These are phyloP conservation scores for Rhizopogon hawkerae DNA, from an alignment of 1,284 basidiomycete genomes.

Conservation along the genomic window DNA sequence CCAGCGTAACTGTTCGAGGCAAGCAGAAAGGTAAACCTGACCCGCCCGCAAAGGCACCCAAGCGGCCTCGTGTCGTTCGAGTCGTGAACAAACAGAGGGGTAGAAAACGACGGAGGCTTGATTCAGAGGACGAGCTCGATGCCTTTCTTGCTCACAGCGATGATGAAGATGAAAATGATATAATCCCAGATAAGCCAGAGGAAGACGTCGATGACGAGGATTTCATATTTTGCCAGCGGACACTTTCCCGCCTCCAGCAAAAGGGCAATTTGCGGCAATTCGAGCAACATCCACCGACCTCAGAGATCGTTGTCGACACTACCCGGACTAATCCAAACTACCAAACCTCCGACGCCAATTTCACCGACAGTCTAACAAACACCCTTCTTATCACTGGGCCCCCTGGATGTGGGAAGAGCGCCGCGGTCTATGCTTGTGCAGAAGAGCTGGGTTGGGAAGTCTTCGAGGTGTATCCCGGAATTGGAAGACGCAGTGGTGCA, in stretches of 20 bases:
- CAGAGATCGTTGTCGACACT: constrained; percentile 3
- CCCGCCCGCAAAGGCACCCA: constrained; percentile 25
- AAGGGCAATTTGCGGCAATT: not conserved
- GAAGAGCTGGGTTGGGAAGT: constrained; percentile 92
- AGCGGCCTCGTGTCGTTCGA: constrained; percentile 45
- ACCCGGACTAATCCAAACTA: constrained; percentile 11
- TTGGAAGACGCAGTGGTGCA: constrained; percentile 76
- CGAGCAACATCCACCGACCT: constrained; percentile 18
- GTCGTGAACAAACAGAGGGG: constrained; percentile 37
- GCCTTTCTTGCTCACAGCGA: constrained; percentile 44
- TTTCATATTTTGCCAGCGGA: constrained; percentile 23
- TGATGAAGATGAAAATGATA: constrained; percentile 35
- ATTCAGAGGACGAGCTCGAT: constrained; percentile 45
- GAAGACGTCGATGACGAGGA: constrained; percentile 31
- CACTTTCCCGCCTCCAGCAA: constrained; percentile 12
- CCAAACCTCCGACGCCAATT: constrained; percentile 18
- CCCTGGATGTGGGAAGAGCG: constrained; percentile 84
- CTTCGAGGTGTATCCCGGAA: constrained; percentile 96
- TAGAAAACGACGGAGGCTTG: constrained; percentile 41
- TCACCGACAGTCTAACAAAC: constrained; percentile 60
- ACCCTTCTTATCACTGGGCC: constrained; percentile 82
- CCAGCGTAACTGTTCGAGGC: constrained; percentile 7
- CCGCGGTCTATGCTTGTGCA: constrained; percentile 88
- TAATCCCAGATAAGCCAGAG: constrained; percentile 28
- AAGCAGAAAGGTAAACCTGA: constrained; percentile 18